Evolutionary conservation across 805 yeast genomes (phyloP), one percentile per base, ranked within the genome.

Genomic region (Candida orba): DNA sequence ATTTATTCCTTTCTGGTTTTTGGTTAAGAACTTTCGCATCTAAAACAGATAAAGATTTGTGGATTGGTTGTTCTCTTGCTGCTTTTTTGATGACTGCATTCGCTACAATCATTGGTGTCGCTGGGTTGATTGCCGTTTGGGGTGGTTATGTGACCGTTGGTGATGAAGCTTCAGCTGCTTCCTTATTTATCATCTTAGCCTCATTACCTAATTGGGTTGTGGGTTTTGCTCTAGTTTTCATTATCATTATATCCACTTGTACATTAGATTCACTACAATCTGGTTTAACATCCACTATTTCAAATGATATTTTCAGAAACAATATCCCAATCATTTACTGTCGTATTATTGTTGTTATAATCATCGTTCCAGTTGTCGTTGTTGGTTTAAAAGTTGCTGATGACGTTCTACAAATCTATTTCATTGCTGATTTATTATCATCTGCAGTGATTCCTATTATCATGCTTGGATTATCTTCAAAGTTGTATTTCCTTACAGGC

Each of bases 21-120:
- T 90, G 98, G 98, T 67, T 90, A 48, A 73, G 98, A 57, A 86
- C 98, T 1, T 90, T 90, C 68, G 95, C 98, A 6, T 81, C 95
- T 7, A 78, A 77, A 50, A 68, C 87, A 8, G 78, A 89, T 63
- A 76, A 70, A 51, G 96, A 89, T 57, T 71, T 90, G 54, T 62
- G 75, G 62, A 75, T 86, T 51, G 95, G 93, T 23, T 77, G 89
- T 42, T 70, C 81, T 4, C 67, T 90, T 47, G 95, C 96, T 0
- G 74, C 90, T 0, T 60, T 84, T 45, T 73, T 84, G 20, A 68
- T 80, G 36, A 76, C 83, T 44, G 67, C 72, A 13, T 71, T 88
- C 45, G 78, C 82, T 48, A 76, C 84, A 1, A 69, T 88, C 39
- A 79, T 83, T 36, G 98, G 97, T 18, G 69, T 79, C 40, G 76